phyloP scores from a whole-genome alignment of 2,329 filamentous ascomycete genomes.

The Verticillium tricorpus region DNA sequence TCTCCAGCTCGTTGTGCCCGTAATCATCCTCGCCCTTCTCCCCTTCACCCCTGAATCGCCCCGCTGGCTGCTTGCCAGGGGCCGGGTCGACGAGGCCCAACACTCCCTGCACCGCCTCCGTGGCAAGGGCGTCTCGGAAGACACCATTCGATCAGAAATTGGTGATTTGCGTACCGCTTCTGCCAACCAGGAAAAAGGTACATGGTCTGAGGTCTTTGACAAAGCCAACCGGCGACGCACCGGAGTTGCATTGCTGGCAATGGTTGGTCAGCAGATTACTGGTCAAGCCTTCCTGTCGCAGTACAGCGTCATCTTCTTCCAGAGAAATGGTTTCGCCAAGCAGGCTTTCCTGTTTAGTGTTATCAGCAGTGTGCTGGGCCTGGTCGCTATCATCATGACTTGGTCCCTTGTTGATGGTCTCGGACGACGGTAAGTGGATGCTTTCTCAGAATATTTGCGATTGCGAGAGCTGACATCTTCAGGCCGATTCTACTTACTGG shows the following conservation, averaged over 20 bases:
- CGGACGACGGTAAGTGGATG: slow-evolving; percentile 8
- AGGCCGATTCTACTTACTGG: slow-evolving; percentile 19
- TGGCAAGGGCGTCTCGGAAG: slow-evolving; percentile 18
- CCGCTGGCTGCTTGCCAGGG: slow-evolving; percentile 36
- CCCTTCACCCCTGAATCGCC: slow-evolving; percentile 39
- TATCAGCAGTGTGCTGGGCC: slow-evolving; percentile 11
- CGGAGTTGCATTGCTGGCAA: slow-evolving; percentile 19
- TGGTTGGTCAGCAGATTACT: slow-evolving; percentile 26
- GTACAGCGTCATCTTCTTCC: slow-evolving; percentile 25
- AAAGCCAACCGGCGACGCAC: slow-evolving; percentile 15
- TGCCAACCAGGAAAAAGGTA: slow-evolving; percentile 15
- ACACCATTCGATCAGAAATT: slow-evolving; percentile 19
- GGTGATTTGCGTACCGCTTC: slow-evolving; percentile 14
- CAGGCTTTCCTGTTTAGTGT: slow-evolving; percentile 21
- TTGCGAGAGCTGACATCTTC: not conserved
- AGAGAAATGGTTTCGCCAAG: slow-evolving; percentile 18
- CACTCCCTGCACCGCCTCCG: slow-evolving; percentile 26
- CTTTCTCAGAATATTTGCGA: not conserved
- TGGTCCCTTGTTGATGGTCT: slow-evolving; percentile 19
- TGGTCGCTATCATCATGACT: slow-evolving; percentile 13
- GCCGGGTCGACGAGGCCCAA: slow-evolving; percentile 28
- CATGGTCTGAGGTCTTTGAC: slow-evolving; percentile 18
- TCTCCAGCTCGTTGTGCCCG: slow-evolving; percentile 36
- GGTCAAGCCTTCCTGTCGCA: slow-evolving; percentile 24
- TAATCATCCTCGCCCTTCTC: slow-evolving; percentile 27